Evolutionary conservation across 805 yeast genomes (phyloP).

Genomic region (Nakazawaea anatomiae): DNA sequence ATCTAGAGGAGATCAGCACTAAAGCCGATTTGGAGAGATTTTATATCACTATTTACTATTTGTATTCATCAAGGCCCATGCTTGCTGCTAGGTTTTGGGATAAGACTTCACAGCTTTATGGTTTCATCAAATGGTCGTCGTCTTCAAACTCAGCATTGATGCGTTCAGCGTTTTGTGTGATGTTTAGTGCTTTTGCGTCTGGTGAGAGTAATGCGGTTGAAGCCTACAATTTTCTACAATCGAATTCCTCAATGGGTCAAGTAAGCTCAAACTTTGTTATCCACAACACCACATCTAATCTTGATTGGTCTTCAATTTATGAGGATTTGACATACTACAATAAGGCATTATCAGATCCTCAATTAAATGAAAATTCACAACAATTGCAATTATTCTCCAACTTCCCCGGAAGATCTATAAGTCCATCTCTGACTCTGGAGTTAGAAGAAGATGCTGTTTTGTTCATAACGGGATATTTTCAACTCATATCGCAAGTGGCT

Average conservation of each 20-base stretch:
- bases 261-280: conserved; percentile 17
- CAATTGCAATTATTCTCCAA: conserved; percentile 1
- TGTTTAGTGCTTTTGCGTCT: conserved; percentile 69
- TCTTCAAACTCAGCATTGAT: conserved; percentile 71
- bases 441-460: conserved; percentile 77
- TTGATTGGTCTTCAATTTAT: conserved; percentile 31
- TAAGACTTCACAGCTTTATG: conserved; percentile 53
- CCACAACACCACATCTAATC: conserved; percentile 18
- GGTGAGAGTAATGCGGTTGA: conserved; percentile 50
- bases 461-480: conserved; percentile 67
- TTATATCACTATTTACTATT: conserved; percentile 65
- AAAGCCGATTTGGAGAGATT: conserved; percentile 86
- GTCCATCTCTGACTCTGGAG: conserved; percentile 34
- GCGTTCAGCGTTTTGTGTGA: conserved; percentile 73
- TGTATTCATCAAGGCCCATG: conserved; percentile 58
- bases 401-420: background rate
- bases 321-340: conserved; percentile 27
- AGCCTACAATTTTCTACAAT: conserved; percentile 42
- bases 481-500: conserved; percentile 53
- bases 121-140: conserved; percentile 85
- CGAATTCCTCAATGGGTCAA: conserved; percentile 13
- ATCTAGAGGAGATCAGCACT: conserved; percentile 58
- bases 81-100: conserved; percentile 68
- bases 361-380: background rate
- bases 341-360: conserved; percentile 18